phyloP scores from a whole-genome alignment of 2,329 filamentous ascomycete genomes.

The Alternaria burnsii region DNA sequence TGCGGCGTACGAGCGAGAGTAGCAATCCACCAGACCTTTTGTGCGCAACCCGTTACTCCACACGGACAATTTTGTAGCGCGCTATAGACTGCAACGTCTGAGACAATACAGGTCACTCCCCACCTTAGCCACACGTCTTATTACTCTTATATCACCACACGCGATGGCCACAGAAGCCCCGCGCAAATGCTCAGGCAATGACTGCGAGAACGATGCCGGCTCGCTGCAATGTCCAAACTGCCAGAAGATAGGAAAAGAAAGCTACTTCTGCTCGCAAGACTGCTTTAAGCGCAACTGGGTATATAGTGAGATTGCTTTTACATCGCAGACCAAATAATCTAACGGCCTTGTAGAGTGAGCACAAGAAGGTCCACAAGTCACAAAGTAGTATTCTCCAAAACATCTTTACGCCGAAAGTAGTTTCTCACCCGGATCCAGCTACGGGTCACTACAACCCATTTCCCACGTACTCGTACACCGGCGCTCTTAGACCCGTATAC shows the following conservation, averaged over 20 bases:
- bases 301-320: constrained; percentile 45
- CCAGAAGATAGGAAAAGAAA: constrained; percentile 87
- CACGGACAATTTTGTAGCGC: not conserved
- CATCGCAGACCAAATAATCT: constrained; percentile 26
- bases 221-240: constrained; percentile 93
- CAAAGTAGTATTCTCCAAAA: constrained; percentile 78
- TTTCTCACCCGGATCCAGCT: constrained; percentile 91
- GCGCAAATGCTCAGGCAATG: constrained; percentile 79
- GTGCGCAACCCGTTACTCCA: constrained; percentile 27
- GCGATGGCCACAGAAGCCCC: constrained; percentile 55
- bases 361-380: constrained; percentile 86
- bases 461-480: constrained; percentile 84
- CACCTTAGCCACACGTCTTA: not conserved
- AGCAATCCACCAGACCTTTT: constrained; percentile 20
- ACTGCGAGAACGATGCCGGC: constrained; percentile 87
- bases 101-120: not conserved
- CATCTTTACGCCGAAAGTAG: constrained; percentile 78
- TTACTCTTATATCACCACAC: constrained; percentile 7
- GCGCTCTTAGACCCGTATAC: constrained; percentile 84
- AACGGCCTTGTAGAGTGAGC: constrained; percentile 67
- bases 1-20: constrained; percentile 21
- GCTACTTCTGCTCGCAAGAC: constrained; percentile 97
- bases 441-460: constrained; percentile 93
- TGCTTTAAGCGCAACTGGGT: constrained; percentile 99
- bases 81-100: not conserved